phyloP scores from a whole-genome alignment of 305 asterid genomes.

The Solanum hybrid region DNA sequence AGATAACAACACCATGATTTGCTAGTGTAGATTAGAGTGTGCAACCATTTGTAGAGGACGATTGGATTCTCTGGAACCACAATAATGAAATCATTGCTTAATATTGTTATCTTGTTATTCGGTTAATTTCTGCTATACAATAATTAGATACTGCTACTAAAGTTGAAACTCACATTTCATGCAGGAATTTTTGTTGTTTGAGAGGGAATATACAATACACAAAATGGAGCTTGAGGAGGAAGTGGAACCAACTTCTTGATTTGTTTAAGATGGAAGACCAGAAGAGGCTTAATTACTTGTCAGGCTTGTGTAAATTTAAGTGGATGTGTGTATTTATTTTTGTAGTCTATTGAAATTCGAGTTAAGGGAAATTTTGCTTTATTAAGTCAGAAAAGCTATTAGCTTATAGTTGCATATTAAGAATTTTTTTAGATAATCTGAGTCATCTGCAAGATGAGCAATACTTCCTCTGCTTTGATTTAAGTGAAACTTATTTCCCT shows the following conservation, averaged over 20 bases:
- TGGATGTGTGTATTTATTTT: background rate
- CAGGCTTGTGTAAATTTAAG: background rate
- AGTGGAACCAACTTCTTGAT: slow-evolving; percentile 33
- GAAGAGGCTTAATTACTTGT: background rate
- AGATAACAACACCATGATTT: background rate
- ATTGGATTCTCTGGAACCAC: background rate
- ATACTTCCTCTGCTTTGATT: background rate
- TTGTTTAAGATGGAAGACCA: background rate
- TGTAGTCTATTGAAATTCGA: background rate
- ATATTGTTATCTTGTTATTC: background rate
- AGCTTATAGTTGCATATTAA: background rate
- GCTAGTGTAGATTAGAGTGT: background rate
- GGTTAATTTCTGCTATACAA: background rate
- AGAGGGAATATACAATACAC: slow-evolving; percentile 62
- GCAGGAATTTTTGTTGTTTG: slow-evolving; percentile 79
- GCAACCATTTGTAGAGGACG: background rate
- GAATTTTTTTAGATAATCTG: background rate
- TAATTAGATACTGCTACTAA: background rate
- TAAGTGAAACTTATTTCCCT: background rate
- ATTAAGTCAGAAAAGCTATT: background rate
- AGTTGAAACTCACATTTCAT: slow-evolving; percentile 10
- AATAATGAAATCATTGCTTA: background rate
- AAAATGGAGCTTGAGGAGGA: slow-evolving; percentile 49
- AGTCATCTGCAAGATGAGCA: background rate
- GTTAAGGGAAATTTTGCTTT: background rate